phyloP scores from a whole-genome alignment of 2,329 filamentous ascomycete genomes.

The Ascochyta pisi region DNA sequence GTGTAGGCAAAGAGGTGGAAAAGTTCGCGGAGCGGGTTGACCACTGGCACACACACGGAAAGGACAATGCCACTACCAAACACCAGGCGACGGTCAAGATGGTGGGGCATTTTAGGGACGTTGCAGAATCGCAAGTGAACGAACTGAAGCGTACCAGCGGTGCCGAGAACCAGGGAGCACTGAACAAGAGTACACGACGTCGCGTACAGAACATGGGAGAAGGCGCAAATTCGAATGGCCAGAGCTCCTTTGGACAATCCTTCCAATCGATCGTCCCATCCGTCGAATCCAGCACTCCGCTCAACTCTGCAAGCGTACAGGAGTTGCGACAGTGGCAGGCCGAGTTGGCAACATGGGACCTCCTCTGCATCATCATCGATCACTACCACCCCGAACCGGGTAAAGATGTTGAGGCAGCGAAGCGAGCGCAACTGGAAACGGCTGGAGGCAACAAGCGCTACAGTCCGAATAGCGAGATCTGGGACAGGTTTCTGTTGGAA shows the following conservation, averaged over 20 bases:
- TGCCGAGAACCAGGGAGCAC: slow-evolving; percentile 45
- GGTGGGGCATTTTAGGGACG: slow-evolving; percentile 54
- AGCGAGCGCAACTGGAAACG: slow-evolving; percentile 39
- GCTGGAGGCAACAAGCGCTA: slow-evolving; percentile 54
- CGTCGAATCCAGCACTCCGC: slow-evolving; percentile 19
- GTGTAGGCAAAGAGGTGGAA: slow-evolving; percentile 82
- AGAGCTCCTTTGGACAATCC: slow-evolving; percentile 25
- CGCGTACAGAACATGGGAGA: slow-evolving; percentile 42
- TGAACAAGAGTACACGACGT: slow-evolving; percentile 42
- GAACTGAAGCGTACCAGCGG: slow-evolving; percentile 54
- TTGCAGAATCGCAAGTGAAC: slow-evolving; percentile 59
- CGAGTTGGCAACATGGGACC: slow-evolving; percentile 90
- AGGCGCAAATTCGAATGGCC: slow-evolving; percentile 17
- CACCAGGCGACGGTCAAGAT: slow-evolving; percentile 58
- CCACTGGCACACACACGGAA: slow-evolving; percentile 61
- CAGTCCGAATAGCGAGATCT: slow-evolving; percentile 67
- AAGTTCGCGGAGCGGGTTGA: slow-evolving; percentile 85
- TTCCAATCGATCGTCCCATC: slow-evolving; percentile 28
- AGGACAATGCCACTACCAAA: slow-evolving; percentile 51
- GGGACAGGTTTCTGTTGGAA: slow-evolving; percentile 75
- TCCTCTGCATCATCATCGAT: slow-evolving; percentile 77
- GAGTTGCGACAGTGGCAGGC: slow-evolving; percentile 73
- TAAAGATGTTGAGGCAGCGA: slow-evolving; percentile 41
- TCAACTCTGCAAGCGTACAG: slow-evolving; percentile 50
- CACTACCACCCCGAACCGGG: slow-evolving; percentile 62